Conservation (phyloP, 1,284 basidiomycete genomes). For the Sporisorium iseilematis-ciliati region DNA sequence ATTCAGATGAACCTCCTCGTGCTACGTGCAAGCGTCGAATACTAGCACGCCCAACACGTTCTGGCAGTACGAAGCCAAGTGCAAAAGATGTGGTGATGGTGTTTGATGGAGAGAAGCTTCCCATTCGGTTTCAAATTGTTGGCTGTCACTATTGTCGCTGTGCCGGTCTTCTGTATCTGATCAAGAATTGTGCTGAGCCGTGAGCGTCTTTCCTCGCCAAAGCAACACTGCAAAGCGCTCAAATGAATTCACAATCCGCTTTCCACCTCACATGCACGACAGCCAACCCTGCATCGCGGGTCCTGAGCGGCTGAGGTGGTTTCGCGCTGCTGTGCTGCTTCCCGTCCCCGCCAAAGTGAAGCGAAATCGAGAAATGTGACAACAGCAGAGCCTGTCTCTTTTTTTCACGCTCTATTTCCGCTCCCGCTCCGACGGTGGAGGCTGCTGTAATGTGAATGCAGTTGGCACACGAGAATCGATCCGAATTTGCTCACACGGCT, state of each 20-base stretch:
- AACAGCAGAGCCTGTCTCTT: too few relatives aligned
- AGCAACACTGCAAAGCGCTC: neutral
- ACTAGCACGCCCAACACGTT: too few relatives aligned
- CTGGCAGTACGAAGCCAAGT: neutral
- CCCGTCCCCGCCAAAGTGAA: neutral
- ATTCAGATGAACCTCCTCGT: too few relatives aligned
- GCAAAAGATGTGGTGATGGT: neutral
- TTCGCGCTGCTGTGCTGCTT: neutral
- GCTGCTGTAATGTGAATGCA: too few relatives aligned
- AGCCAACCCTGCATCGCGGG: slow-evolving; percentile 4
- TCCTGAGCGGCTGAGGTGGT: neutral
- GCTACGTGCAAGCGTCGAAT: too few relatives aligned
- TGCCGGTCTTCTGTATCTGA: neutral
- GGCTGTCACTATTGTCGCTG: neutral
- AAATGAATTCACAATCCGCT: neutral
- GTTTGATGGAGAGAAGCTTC: neutral
- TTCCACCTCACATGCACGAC: neutral
- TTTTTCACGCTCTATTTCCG: too few relatives aligned
- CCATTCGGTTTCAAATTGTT: neutral
- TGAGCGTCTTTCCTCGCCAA: neutral
- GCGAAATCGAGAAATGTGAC: neutral
- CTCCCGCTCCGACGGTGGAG: too few relatives aligned
- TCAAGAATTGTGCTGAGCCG: neutral
- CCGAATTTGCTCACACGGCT: too few relatives aligned
- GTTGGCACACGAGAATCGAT: too few relatives aligned